Evolutionary conservation across 352 stramenopile genomes (phyloP).

Genomic region (Phytopythium delawarense): DNA sequence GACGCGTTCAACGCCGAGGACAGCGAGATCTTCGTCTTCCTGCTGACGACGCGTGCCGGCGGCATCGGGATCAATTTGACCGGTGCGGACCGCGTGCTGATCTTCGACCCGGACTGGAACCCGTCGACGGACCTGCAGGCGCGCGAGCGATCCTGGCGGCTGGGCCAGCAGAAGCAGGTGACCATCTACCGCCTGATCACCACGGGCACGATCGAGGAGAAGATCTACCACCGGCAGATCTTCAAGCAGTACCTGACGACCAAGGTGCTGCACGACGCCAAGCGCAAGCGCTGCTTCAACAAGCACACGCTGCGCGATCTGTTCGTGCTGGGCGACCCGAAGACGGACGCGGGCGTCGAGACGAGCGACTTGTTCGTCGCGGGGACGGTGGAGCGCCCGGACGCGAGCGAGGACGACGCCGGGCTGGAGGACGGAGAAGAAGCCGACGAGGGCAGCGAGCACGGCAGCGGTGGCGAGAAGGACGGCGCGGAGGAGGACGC

Average conservation of each 20-base stretch:
- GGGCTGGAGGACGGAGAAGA: slow-evolving; percentile 31
- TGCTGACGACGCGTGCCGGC: slow-evolving; percentile 88
- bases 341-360: slow-evolving; percentile 74
- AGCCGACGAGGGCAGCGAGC: slow-evolving; percentile 15
- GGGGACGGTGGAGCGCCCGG: slow-evolving; percentile 73
- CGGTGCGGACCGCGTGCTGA: slow-evolving; percentile 93
- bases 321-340: slow-evolving; percentile 87
- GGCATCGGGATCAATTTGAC: slow-evolving; percentile 97
- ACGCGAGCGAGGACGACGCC: background rate
- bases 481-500: slow-evolving; percentile 1
- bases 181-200: slow-evolving; percentile 93
- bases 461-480: slow-evolving; percentile 6
- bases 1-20: slow-evolving; percentile 95
- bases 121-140: slow-evolving; percentile 95
- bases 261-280: slow-evolving; percentile 95
- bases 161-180: slow-evolving; percentile 87
- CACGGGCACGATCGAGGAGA: slow-evolving; percentile 98
- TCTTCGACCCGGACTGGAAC: slow-evolving; percentile 99
- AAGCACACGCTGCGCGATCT: slow-evolving; percentile 95
- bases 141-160: slow-evolving; percentile 96
- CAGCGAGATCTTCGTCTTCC: slow-evolving; percentile 70
- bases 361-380: slow-evolving; percentile 92
- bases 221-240: slow-evolving; percentile 99
- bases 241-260: slow-evolving; percentile 99
- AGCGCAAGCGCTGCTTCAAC: slow-evolving; percentile 96